These are phyloP conservation scores for Juncus inflexus DNA, from an alignment of 176 grass and related monocot species.

Conservation along the genomic window DNA sequence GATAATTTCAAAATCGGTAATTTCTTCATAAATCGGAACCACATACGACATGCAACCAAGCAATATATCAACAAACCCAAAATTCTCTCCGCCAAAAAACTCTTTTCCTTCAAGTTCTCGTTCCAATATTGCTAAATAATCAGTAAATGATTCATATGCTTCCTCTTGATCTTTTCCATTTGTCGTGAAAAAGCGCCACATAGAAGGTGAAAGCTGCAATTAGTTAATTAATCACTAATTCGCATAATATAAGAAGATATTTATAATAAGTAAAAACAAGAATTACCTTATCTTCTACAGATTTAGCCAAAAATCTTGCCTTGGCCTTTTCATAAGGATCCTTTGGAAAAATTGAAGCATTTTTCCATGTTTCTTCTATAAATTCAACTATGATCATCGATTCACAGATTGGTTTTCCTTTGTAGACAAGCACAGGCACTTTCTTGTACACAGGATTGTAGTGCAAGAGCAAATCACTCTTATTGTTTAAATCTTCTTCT, in stretches of 20 bases:
- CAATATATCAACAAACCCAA: constrained; percentile 22
- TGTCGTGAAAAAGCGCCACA: constrained; percentile 21
- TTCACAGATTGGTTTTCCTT: constrained; percentile 11
- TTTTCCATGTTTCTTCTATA: constrained; percentile 29
- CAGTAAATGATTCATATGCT: constrained; percentile 8
- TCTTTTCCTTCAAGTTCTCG: constrained; percentile 27
- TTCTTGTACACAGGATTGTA: constrained; percentile 34
- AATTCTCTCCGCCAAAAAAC: constrained; percentile 26
- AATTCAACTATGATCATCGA: constrained; percentile 26
- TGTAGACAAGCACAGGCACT: constrained; percentile 20
- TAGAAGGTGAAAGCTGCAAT: too few relatives aligned
- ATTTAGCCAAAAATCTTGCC: constrained; percentile 18
- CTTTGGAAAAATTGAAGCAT: constrained; percentile 12
- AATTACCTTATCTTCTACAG: constrained; percentile 11
- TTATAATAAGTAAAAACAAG: background rate
- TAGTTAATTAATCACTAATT: background rate
- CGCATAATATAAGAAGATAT: background rate
- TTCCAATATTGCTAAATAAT: constrained; percentile 22
- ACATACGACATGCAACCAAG: background rate
- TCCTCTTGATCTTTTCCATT: constrained; percentile 31
- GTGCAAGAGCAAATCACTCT: constrained; percentile 23
- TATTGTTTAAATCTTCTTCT: constrained; percentile 25
- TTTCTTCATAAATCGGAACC: constrained; percentile 33
- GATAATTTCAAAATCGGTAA: constrained; percentile 20
- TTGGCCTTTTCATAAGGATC: constrained; percentile 17